Base-by-base conservation (phyloP, 2,329 filamentous ascomycete genomes). In the Trichoderma sp. region DNA sequence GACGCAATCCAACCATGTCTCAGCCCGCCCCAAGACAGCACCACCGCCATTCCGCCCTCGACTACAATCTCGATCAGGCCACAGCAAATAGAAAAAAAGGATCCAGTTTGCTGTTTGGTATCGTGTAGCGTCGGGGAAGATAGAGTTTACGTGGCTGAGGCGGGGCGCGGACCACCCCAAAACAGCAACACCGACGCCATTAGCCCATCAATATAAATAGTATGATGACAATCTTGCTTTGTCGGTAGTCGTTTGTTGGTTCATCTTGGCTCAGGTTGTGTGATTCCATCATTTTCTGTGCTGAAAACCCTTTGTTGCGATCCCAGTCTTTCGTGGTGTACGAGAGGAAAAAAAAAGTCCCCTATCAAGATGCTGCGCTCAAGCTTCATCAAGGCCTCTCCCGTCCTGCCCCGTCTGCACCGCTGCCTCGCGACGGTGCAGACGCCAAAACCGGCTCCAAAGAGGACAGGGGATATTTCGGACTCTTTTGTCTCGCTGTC, bases 401-500 rank as follows among this genome's bases (percentile, higher is more conserved):
- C 43, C 24, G 36, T 30, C 58, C 63, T 63, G 51, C 71, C 69
- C 21, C 43, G 68, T 43, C 62, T 74, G 11, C 61, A 43, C 24
- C 71, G 71, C 18, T 26, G 39, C 60, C 36, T 70, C 1, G 71
- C 71, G 28, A 72, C 71, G 15, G 71, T 65, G 36, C 63, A 73
- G 28, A 51, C 65, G 3, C 30, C 66, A 70, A 73, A 72, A n/a
- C 72, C 34, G 34, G 66, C 74, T 11, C 21, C 74, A 14, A 89
- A 89, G 75, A 84, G 86, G 51, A 87, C 89, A 74, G 89, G 89
- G 3, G 86, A 90, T 74, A 91, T 91, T 39, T 89, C 89, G 0
- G 88, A 89, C 66, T 82, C 88, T 1, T 91, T 91, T 71, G 85
- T 86, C 0, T 91, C 89, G 0, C 80, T 91, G 2, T 88, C 88